Percentiles rank a stretch among this genome's conserved stretches.
Conservation (phyloP, 2,329 filamentous ascomycete genomes). For the Diplodia corticola region DNA sequence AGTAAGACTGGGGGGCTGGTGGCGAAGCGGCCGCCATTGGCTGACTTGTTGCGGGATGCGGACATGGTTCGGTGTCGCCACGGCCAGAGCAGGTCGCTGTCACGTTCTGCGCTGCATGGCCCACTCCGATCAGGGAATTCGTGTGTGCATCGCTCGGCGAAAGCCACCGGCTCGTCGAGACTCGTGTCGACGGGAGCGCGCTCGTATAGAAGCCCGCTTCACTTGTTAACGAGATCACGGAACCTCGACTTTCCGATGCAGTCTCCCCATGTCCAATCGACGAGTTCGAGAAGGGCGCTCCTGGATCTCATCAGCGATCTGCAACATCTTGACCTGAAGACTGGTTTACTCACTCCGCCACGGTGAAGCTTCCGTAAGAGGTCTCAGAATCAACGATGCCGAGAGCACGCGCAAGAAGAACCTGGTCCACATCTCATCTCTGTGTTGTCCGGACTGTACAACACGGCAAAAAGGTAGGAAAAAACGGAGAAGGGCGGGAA, state of each 20-base stretch:
- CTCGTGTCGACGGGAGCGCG: not conserved
- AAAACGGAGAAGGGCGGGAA: slow-evolving; percentile 28
- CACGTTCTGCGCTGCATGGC: not conserved
- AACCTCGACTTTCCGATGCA: not conserved
- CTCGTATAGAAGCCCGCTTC: not conserved
- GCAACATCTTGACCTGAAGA: not conserved
- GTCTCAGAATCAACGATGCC: slow-evolving; percentile 21
- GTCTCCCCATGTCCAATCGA: not conserved
- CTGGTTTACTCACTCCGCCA: slow-evolving; percentile 9
- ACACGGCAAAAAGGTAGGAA: slow-evolving; percentile 33
- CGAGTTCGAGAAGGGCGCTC: not conserved
- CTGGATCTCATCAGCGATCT: slow-evolving; percentile 10
- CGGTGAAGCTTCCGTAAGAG: slow-evolving; percentile 13
- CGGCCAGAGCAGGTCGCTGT: slow-evolving; percentile 1
- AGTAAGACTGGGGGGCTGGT: slow-evolving; percentile 14
- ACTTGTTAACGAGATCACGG: not conserved
- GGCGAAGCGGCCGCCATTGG: slow-evolving; percentile 3
- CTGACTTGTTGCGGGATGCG: not conserved
- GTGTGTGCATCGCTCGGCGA: not conserved
- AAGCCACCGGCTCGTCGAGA: slow-evolving; percentile 13
- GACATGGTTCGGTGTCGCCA: not conserved
- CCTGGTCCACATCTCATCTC: slow-evolving; percentile 42
- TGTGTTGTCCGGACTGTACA: slow-evolving; percentile 9
- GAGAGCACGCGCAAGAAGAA: slow-evolving; percentile 31
- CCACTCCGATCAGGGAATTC: not conserved